Base-by-base conservation (phyloP, 176 grass and related monocot genomes). In the Pontederia crassipes region DNA sequence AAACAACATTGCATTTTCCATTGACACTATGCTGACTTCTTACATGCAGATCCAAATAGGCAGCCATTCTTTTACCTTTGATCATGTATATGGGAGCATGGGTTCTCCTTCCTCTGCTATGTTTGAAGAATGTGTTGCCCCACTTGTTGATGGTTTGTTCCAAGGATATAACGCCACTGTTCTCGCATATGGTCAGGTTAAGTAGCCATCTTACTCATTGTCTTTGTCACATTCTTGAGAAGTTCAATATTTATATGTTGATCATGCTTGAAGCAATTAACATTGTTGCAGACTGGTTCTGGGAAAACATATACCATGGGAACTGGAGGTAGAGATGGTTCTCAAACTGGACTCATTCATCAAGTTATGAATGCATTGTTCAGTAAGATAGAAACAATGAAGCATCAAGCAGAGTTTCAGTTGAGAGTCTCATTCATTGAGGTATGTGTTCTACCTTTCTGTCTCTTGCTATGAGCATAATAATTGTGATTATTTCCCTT, bases 31-130 rank as follows among this genome's bases (percentile, higher is more conserved):
- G 32, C 32, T 40, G 32, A 40, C 4, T 65, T 49, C 27, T 65
- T 11, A 50, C 27, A 35, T 69, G 76, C 84, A 98, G 94, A 82
- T 98, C 48, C 94, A 98, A 81, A 98, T 98, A 69, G 94, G 94
- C 62, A 86, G 74, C 62, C 94, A 98, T 59, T 93, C 94, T 35
- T 98, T 93, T 75, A 98, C 94, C 63, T 98, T 98, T 71, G 94
- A 98, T 77, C 88, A 91, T 70, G 85, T 98, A n/a, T 98, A 98
- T 61, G 94, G 94, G 57, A 89, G 82, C 64, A 69, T 82, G 17
- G 72, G 88, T 52, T 77, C 77, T 47, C 76, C 88, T 58, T 79
- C 94, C 68, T 75, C 69, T 49, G 71, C 74, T 60, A 98, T 98
- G 88, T 93, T 98, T 68, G 88, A 98, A 46, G 85, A 86, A 72